Percentiles rank a stretch among this genome's conserved stretches.
Conservation (phyloP, 371 early-diverging fungal species). For the Encephalitozoon cuniculi region DNA sequence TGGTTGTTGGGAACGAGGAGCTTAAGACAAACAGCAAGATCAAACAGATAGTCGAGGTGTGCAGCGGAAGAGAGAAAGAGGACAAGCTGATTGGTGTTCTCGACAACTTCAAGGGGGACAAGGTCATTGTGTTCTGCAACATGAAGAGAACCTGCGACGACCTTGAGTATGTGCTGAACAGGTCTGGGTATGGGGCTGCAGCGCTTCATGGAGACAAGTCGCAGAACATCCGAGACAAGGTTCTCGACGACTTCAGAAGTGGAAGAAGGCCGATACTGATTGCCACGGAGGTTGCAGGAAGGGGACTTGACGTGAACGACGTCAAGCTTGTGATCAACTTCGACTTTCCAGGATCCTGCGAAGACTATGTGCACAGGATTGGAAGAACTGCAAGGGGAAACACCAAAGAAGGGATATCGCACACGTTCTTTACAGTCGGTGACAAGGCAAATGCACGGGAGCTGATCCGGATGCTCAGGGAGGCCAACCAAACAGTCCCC, state of each 20-base stretch:
- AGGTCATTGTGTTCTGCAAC: conserved; percentile 87
- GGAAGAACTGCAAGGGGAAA: conserved; percentile 95
- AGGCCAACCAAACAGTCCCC: conserved; percentile 83
- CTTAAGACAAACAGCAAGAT: conserved; percentile 91
- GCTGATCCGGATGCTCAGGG: conserved; percentile 74
- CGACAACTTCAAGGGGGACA: conserved; percentile 64
- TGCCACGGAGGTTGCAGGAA: conserved; percentile 97
- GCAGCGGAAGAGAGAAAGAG: conserved; percentile 77
- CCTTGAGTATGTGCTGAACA: conserved; percentile 74
- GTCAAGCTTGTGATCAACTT: conserved; percentile 94
- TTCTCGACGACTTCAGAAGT: conserved; percentile 80
- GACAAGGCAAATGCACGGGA: conserved; percentile 78
- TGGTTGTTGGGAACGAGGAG: conserved; percentile 91
- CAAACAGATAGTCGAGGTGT: conserved; percentile 83
- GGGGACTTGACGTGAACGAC: conserved; percentile 96
- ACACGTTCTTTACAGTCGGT: conserved; percentile 86
- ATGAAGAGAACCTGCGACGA: conserved; percentile 94
- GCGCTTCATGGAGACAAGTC: conserved; percentile 98
- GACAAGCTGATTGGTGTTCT: conserved; percentile 80
- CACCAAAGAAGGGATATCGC: conserved; percentile 75
- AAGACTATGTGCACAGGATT: conserved; percentile 92
- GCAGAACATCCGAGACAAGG: conserved; percentile 93
- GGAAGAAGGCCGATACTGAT: conserved; percentile 83
- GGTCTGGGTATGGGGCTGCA: conserved; percentile 85
- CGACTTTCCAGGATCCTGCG: conserved; percentile 86